These are phyloP conservation scores for Aphanomyces cochlioides DNA, from an alignment of 352 stramenopile species.

Conservation along the genomic window DNA sequence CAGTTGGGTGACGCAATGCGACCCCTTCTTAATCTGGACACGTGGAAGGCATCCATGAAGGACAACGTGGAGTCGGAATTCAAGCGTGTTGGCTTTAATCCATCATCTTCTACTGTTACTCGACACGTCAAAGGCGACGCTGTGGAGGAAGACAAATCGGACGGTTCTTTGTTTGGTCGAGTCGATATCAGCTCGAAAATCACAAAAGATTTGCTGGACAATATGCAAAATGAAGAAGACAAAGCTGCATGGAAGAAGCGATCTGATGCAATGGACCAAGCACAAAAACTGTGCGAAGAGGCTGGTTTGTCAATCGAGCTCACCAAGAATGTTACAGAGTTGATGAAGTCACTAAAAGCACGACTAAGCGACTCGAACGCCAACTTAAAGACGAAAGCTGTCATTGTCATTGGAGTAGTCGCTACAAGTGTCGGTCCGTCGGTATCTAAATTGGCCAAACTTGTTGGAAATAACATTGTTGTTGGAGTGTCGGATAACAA, in stretches of 20 bases:
- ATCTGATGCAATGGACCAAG: slow-evolving; percentile 68
- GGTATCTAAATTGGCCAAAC: slow-evolving; percentile 76
- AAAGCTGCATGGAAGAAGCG: slow-evolving; percentile 85
- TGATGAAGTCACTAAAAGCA: slow-evolving; percentile 69
- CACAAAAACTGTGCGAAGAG: slow-evolving; percentile 73
- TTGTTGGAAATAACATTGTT: slow-evolving; percentile 63
- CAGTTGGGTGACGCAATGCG: slow-evolving; percentile 75
- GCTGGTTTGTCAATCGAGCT: slow-evolving; percentile 78
- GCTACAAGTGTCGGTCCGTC: slow-evolving; percentile 72
- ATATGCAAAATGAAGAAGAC: slow-evolving; percentile 83
- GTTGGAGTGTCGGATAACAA: slow-evolving; percentile 82
- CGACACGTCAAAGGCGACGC: slow-evolving; percentile 69
- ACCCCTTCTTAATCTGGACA: slow-evolving; percentile 76
- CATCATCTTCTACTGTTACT: slow-evolving; percentile 46
- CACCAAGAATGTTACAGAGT: slow-evolving; percentile 72
- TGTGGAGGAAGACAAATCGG: slow-evolving; percentile 43
- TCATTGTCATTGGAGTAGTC: slow-evolving; percentile 74
- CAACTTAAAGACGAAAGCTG: slow-evolving; percentile 83
- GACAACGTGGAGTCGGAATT: slow-evolving; percentile 76
- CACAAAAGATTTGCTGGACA: slow-evolving; percentile 80
- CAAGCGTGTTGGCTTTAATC: slow-evolving; percentile 74
- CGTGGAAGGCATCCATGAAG: slow-evolving; percentile 77
- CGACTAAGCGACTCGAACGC: slow-evolving; percentile 81
- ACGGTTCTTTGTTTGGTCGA: slow-evolving; percentile 60
- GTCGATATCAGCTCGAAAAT: slow-evolving; percentile 75